Base-by-base conservation (phyloP, 306 rosid species). In the Cyamopsis tetragonoloba region DNA sequence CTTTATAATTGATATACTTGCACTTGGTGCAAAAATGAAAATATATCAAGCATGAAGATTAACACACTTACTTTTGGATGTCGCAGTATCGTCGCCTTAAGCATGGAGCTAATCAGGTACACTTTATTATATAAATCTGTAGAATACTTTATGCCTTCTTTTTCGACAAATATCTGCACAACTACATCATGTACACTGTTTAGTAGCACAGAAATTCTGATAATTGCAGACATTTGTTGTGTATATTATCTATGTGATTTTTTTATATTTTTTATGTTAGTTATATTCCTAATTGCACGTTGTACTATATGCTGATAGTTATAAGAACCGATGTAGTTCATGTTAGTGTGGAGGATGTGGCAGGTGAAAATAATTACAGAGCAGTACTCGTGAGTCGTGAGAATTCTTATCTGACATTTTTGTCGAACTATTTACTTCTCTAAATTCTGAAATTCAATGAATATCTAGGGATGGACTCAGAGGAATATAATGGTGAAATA, bases 51-150 rank as follows among this genome's bases (percentile, higher is more conserved):
- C 38, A 65, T 42, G 51, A 74, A 73, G n/a, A 32, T 59, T 72
- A 62, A 73, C 84, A 68, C 13, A 12, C 46, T 37, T 70, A 50
- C 28, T 72, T 73, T 76, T 56, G 71, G 24, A 77, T 76, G 75
- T 77, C 44, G 48, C 91, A 93, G 99, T 93, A 93, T 77, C 96
- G 99, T 17, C 96, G 99, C 80, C 93, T 90, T 69, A 93, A 93
- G 82, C 99, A 90, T 80, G 97, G 99, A 63, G 56, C 80, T 57
- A 93, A 84, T 86, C 97, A 86, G 99, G 99, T 93, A 70, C 43
- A 68, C 55, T 50, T 72, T 12, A 53, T 76, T 51, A 47, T 60
- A 35, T 27, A 44, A 26, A 57, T 71, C 44, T 70, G 10, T 55
- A 26, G 17, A 74, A 32, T 69, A 11, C n/a, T 23, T 48, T 55